A percentile compares a stretch with the other conserved stretches of the same genome.
These are phyloP conservation scores for Hemerocallis citrina DNA, from an alignment of 106 monocot species.

Conservation along the genomic window DNA sequence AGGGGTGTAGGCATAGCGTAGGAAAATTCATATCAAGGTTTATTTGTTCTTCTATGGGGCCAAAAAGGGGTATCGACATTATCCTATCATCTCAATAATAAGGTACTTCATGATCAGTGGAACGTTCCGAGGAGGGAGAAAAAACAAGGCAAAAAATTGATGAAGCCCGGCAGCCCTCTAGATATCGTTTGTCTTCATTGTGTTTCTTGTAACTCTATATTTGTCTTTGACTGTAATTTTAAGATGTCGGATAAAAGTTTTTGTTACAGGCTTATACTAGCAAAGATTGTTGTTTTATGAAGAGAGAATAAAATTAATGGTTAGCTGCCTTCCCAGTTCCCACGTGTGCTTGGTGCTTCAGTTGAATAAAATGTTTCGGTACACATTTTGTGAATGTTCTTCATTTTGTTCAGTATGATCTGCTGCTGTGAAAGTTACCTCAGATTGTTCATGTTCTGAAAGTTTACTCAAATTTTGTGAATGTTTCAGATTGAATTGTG, in stretches of 20 bases:
- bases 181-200: neutral
- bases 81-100: neutral
- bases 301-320: too few relatives aligned
- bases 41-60: neutral
- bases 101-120: neutral
- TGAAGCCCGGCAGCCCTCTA: neutral
- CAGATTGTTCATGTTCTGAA: too few relatives aligned
- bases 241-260: neutral
- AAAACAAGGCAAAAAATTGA: neutral
- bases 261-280: neutral
- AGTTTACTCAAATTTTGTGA: too few relatives aligned
- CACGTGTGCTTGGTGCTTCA: too few relatives aligned
- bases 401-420: too few relatives aligned
- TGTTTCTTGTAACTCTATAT: neutral
- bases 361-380: too few relatives aligned
- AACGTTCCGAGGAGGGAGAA: neutral
- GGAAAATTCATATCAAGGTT: neutral
- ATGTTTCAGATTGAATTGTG: too few relatives aligned
- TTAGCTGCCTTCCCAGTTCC: too few relatives aligned
- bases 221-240: neutral
- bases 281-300: too few relatives aligned
- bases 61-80: neutral
- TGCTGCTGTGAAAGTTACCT: too few relatives aligned
- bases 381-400: too few relatives aligned
- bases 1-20: neutral